Conservation (phyloP, 2,329 filamentous ascomycete genomes). For the Mollisiaceae sp. region DNA sequence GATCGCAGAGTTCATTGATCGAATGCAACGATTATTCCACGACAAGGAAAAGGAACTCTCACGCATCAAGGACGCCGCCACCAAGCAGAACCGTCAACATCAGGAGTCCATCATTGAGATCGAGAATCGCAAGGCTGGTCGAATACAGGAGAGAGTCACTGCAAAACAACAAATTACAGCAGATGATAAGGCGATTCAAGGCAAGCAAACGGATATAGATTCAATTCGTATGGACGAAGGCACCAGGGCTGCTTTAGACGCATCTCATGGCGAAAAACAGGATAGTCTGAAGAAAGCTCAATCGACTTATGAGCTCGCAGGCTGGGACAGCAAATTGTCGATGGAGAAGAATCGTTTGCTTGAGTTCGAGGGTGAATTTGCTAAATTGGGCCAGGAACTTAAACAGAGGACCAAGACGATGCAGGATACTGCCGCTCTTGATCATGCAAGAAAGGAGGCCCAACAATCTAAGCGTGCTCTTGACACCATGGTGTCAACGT, state of each 20-base stretch:
- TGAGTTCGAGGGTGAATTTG: conserved; percentile 72
- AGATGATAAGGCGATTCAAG: conserved; percentile 73
- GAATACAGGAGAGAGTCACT: conserved; percentile 75
- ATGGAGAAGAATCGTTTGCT: conserved; percentile 68
- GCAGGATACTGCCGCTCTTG: conserved; percentile 81
- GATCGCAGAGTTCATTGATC: conserved; percentile 77
- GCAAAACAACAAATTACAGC: conserved; percentile 73
- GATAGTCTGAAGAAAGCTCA: conserved; percentile 65
- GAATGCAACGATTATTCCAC: conserved; percentile 72
- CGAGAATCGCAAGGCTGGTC: conserved; percentile 72
- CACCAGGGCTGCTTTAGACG: conserved; percentile 76
- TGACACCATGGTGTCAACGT: conserved; percentile 76
- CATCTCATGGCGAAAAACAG: conserved; percentile 72
- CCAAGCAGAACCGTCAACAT: conserved; percentile 75
- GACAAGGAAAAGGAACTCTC: conserved; percentile 84
- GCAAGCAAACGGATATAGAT: conserved; percentile 71
- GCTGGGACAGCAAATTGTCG: conserved; percentile 74
- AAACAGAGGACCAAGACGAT: conserved; percentile 82
- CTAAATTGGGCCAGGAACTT: conserved; percentile 78
- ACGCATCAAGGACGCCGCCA: conserved; percentile 72
- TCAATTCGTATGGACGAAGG: conserved; percentile 87
- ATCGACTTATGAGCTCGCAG: conserved; percentile 64
- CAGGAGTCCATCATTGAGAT: conserved; percentile 74
- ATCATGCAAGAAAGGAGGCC: conserved; percentile 81
- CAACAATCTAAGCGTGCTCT: conserved; percentile 75